These are phyloP conservation scores for Cylindrotheca fusiformis DNA, from an alignment of 108 stramenopile genomes.

Conservation along the genomic window DNA sequence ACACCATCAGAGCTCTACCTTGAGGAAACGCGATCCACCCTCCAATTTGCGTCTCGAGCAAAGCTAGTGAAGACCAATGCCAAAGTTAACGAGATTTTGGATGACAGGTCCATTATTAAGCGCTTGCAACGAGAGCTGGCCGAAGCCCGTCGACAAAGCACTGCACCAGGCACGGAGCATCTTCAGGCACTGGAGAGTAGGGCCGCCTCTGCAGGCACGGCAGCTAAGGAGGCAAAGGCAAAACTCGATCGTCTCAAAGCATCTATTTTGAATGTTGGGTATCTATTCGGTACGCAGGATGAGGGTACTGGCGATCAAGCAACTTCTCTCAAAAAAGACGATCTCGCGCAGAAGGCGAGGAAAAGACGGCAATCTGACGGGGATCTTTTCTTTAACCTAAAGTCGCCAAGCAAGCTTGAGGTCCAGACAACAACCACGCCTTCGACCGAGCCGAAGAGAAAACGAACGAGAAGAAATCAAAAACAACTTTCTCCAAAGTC, in stretches of 20 bases:
- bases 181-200: slow-evolving; percentile 49
- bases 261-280: slow-evolving; percentile 71
- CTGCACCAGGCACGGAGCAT: slow-evolving; percentile 50
- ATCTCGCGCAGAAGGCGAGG: not conserved
- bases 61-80: slow-evolving; percentile 99
- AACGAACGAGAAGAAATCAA: slow-evolving; percentile 3
- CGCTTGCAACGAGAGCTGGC: slow-evolving; percentile 94
- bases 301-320: not conserved
- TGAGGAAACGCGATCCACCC: slow-evolving; percentile 97
- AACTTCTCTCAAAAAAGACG: not conserved
- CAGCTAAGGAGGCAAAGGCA: slow-evolving; percentile 63
- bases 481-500: slow-evolving; percentile 13
- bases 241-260: slow-evolving; percentile 73
- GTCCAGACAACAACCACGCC: slow-evolving; percentile 1
- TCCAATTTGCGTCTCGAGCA: slow-evolving; percentile 97
- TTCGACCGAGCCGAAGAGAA: slow-evolving; percentile 22
- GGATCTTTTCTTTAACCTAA: not conserved
- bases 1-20: slow-evolving; percentile 98
- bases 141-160: slow-evolving; percentile 86
- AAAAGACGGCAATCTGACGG: slow-evolving; percentile 54
- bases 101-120: slow-evolving; percentile 59
- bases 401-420: slow-evolving; percentile 1
- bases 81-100: slow-evolving; percentile 94
- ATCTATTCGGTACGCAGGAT: slow-evolving; percentile 27
- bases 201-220: slow-evolving; percentile 60